phyloP scores from a whole-genome alignment of 495 filamentous ascomycete genomes.

The Penicillium pancosmium region DNA sequence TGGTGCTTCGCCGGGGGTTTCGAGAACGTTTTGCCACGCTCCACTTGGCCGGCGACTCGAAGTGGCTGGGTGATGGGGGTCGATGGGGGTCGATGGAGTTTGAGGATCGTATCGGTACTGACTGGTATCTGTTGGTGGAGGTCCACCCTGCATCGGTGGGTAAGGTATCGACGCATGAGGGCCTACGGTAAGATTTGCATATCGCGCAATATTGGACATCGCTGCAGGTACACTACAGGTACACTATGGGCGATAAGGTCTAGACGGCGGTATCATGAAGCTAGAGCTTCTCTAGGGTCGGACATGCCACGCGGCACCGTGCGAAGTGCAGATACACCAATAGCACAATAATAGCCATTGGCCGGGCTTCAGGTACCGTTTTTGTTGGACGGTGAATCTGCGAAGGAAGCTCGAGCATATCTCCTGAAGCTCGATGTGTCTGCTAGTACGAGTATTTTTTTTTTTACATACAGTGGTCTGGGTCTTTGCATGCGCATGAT shows the following conservation, averaged over 20 bases:
- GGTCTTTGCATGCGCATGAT: too few species aligned
- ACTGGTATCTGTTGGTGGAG: slow-evolving; percentile 5
- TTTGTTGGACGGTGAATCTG: not conserved
- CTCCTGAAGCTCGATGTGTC: too few species aligned
- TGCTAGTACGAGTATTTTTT: too few species aligned
- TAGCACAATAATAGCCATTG: not conserved
- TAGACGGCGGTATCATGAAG: not conserved
- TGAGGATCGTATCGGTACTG: slow-evolving; percentile 15
- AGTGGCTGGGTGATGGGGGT: slow-evolving; percentile 11
- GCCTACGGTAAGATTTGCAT: slow-evolving; percentile 1
- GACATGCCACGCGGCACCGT: slow-evolving; percentile 4
- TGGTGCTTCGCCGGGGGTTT: slow-evolving; percentile 25
- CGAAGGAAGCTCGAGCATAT: too few species aligned
- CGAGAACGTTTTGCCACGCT: slow-evolving; percentile 45
- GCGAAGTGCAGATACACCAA: not conserved
- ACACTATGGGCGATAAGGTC: slow-evolving; percentile 3
- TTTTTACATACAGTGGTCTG: too few species aligned
- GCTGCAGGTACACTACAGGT: slow-evolving; percentile 6
- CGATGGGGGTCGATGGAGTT: slow-evolving; percentile 10
- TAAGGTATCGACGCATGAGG: not conserved
- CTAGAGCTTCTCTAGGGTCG: not conserved
- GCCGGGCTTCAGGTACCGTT: not conserved
- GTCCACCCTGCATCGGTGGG: not conserved
- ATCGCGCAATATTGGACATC: slow-evolving; percentile 4
- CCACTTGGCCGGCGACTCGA: slow-evolving; percentile 24